Evolutionary conservation across 352 stramenopile species (phyloP), one percentile per base, ranked within the genome.

Genomic region (Paralagenidium karlingii): DNA sequence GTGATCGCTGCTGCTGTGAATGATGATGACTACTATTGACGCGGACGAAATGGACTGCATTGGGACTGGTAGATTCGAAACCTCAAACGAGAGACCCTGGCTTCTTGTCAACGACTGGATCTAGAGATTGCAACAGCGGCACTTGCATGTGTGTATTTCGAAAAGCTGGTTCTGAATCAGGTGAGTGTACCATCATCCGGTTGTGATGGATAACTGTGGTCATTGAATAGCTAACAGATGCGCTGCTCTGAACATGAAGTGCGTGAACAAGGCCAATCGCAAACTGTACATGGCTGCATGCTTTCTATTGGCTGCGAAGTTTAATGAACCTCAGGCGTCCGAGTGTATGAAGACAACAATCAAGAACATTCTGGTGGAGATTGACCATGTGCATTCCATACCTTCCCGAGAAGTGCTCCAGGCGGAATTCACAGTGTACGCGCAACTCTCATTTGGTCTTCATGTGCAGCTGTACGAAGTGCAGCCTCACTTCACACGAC

Each of bases 261-360:
- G 94, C 43, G 91, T 98, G 5, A 96, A 87, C 38, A 98, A 98
- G 47, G 70, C 78, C 16, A 98, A 98, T 50, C 75, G 94, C 11
- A 87, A 96, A 52, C 66, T 98, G 15, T 94, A 92, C 42, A 97
- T 98, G 82, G 84, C 93, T 2, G 86, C 92, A 21, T 98, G 91
- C 41, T 66, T 98, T 19, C 52, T 98, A 13, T 64, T 98, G 12
- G 89, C 94, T 1, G 78, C 85, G 27, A 98, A 98, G 45, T 92
- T 92, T 52, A 92, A 90, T 29, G 79, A 92, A 28, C 78, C 78
- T 0, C 75, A 78, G 33, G 50, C 68, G 3, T 82, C 66, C 6
- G 65, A 79, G 16, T 58, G 63, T 21, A 75, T 82, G 53, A 77
- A 82, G 44, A 46, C 37, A 2, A 63, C 65, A 22, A 69, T 85